These are phyloP conservation scores for Dioscorea cayenensis DNA, from an alignment of 116 monocot genomes.

Conservation along the genomic window DNA sequence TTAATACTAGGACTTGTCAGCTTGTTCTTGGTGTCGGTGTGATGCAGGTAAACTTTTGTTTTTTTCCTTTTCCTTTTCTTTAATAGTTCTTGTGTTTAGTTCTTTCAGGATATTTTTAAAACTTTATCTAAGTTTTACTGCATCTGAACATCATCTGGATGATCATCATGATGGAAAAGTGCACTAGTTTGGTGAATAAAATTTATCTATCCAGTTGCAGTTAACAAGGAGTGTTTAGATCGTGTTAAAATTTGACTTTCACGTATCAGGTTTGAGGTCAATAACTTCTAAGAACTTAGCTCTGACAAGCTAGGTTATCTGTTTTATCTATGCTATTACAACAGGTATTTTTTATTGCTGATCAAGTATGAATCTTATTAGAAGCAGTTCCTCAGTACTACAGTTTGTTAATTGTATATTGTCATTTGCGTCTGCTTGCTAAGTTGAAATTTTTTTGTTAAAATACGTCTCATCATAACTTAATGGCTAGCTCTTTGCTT, in stretches of 20 bases:
- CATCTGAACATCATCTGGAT: neutral
- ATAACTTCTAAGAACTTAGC: conserved; percentile 98
- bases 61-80: neutral
- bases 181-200: neutral
- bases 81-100: neutral
- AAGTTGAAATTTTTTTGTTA: no score
- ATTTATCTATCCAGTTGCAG: neutral
- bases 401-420: neutral
- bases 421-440: no score
- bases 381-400: neutral
- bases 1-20: conserved; percentile 90
- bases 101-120: neutral
- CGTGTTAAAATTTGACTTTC: conserved; percentile 13
- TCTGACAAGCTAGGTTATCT: conserved; percentile 87
- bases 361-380: neutral
- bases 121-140: neutral
- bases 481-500: no score
- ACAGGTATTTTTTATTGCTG: conserved; percentile 46
- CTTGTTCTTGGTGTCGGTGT: conserved; percentile 99
- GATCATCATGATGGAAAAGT: neutral
- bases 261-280: conserved; percentile 98
- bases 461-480: no score
- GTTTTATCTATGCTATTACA: conserved; percentile 82
- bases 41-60: conserved; percentile 67
- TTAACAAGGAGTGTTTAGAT: neutral